phyloP scores from a whole-genome alignment of 345 rosid genomes.

The Populus tremula region DNA sequence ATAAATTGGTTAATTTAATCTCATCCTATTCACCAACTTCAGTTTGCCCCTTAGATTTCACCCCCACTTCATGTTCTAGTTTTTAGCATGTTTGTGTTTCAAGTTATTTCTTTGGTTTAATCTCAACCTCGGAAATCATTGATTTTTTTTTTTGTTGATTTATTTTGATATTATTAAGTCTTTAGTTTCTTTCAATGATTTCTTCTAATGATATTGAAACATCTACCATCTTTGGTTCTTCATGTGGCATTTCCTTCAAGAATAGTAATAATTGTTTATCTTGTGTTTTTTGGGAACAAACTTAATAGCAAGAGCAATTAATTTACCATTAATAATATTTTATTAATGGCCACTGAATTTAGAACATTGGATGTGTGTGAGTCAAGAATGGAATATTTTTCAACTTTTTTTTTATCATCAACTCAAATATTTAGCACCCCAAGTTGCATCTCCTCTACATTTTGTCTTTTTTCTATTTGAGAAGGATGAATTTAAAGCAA shows the following conservation, averaged over 20 bases:
- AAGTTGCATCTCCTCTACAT: neutral
- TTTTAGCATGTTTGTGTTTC: too few relatives aligned
- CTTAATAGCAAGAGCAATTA: neutral
- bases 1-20: too few relatives aligned
- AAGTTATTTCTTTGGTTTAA: too few relatives aligned
- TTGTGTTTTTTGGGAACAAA: neutral
- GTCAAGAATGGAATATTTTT: neutral
- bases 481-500: too few relatives aligned
- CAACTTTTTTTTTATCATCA: neutral
- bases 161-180: too few relatives aligned
- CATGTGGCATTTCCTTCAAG: neutral
- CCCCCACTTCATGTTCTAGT: too few relatives aligned
- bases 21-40: too few relatives aligned
- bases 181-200: too few relatives aligned
- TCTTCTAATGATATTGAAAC: neutral
- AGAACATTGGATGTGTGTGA: neutral
- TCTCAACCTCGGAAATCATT: too few relatives aligned
- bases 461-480: too few relatives aligned
- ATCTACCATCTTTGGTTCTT: neutral
- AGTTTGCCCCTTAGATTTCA: too few relatives aligned
- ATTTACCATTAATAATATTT: neutral
- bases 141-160: too few relatives aligned
- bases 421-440: neutral
- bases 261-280: neutral
- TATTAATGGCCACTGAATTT: neutral